A percentile compares a stretch with the other conserved stretches of the same genome.
Conservation (phyloP, 2,329 filamentous ascomycete species). For the Microcera coccophila region DNA sequence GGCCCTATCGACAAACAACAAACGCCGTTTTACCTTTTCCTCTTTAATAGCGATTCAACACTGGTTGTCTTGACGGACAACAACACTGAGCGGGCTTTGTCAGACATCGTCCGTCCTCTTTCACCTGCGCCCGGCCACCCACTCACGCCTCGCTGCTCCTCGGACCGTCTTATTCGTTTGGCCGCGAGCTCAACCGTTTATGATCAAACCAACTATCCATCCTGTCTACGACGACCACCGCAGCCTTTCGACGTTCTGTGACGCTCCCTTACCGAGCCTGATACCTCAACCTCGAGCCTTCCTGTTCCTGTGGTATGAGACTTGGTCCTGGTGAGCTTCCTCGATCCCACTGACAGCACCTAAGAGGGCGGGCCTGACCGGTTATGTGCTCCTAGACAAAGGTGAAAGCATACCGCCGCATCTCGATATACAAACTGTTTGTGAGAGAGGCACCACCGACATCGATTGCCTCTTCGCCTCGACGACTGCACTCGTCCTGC, state of each 20-base stretch:
- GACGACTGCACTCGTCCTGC: conserved; percentile 4
- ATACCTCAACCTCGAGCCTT: conserved; percentile 20
- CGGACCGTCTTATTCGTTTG: neutral
- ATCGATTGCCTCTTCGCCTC: conserved; percentile 6
- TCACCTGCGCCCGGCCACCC: neutral
- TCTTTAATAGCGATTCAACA: neutral
- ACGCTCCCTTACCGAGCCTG: neutral
- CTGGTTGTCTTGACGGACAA: neutral
- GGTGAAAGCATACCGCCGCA: conserved; percentile 21
- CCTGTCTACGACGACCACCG: neutral
- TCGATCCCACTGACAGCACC: conserved; percentile 8
- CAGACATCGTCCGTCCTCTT: neutral
- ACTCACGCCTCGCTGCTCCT: neutral
- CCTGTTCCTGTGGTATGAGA: conserved; percentile 25
- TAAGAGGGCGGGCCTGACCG: conserved; percentile 14
- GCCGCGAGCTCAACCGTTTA: neutral
- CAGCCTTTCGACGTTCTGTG: neutral
- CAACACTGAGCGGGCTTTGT: neutral
- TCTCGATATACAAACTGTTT: conserved; percentile 16
- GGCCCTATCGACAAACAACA: neutral
- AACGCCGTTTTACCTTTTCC: neutral
- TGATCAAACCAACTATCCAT: neutral
- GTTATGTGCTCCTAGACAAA: conserved; percentile 18
- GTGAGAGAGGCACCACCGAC: conserved; percentile 13
- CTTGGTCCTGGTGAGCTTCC: conserved; percentile 25